Evolutionary conservation across 78 protist genomes (phyloP), one percentile per base, ranked within the genome.

Genomic region (Mastigamoeba balamuthi): DNA sequence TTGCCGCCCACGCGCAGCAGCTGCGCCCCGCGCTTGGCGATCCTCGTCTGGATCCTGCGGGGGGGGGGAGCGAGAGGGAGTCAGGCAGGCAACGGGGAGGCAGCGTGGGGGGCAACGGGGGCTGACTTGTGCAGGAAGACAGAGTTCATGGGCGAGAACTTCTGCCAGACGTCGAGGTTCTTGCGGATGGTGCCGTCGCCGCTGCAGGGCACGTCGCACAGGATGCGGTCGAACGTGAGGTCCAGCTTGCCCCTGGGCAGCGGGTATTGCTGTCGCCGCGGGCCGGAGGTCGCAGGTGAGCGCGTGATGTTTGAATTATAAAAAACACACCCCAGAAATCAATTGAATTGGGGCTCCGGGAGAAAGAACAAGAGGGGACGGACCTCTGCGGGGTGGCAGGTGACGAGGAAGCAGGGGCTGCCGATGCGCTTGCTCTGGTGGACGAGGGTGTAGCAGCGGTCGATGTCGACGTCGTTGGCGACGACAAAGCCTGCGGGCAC

Each of bases 101-200:
- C 17, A 48, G 58, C 58, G 17, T 48, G 17, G 33, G 58, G 58
- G 43, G 48, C 4, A 6, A 1, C 9, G 28, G 36, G n/a, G 40
- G 44, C 77, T 5, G 63, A 36, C 33, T 17, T 71, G 63, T 91
- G 96, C 8, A 90, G 10, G 64, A 72, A 74, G 8, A 40, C 0
- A 0, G 83, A 86, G 23, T 40, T 63, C 25, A 25, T 1, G 0
- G 84, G 71, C 6, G 4, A 23, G 99, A 99, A 98, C 3, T 64
- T 30, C 27, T 6, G 41, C 97, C 97, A 95, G 41, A 92, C 28
- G 40, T 69, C 85, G 36, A 89, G 91, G 43, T 81, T 82, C 88
- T 97, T 97, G 7, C 99, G 77, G 10, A 88, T 40, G n/a, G 99
- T 96, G 9, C 99, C 99, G 70, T 97, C 99, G 37, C 91, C 92